Percentiles rank a stretch among this genome's conserved stretches.
phyloP scores from a whole-genome alignment of 352 stramenopile genomes.

The Phytopythium delawarense region DNA sequence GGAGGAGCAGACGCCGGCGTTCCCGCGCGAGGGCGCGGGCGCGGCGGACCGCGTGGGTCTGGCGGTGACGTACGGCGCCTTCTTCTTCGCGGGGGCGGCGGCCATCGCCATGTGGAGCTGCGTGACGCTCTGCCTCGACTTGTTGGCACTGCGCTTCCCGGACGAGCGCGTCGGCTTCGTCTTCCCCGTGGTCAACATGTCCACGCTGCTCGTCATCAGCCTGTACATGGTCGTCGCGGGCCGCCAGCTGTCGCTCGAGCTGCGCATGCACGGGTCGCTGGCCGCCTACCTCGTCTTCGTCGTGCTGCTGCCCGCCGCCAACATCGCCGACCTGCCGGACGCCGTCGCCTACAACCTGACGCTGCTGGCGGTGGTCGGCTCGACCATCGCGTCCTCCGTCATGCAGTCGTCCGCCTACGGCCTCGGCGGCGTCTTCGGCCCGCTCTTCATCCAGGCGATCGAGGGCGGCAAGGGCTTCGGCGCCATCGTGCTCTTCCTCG shows the following conservation, averaged over 20 bases:
- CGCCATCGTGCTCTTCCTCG: slow-evolving; percentile 63
- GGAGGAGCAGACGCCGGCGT: slow-evolving; percentile 8
- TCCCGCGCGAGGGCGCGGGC: slow-evolving; percentile 7
- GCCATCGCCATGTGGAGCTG: slow-evolving; percentile 75
- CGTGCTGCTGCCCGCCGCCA: slow-evolving; percentile 51
- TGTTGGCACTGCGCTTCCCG: slow-evolving; percentile 63
- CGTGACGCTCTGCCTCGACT: slow-evolving; percentile 72
- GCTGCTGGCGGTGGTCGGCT: slow-evolving; percentile 54
- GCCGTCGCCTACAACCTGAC: slow-evolving; percentile 52
- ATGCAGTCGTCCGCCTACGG: slow-evolving; percentile 72
- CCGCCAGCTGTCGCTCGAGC: slow-evolving; percentile 52
- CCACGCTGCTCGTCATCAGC: slow-evolving; percentile 67
- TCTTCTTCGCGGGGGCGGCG: slow-evolving; percentile 71
- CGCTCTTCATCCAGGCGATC: slow-evolving; percentile 73
- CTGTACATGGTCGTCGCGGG: slow-evolving; percentile 79
- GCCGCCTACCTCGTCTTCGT: slow-evolving; percentile 50
- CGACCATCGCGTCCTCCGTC: slow-evolving; percentile 62
- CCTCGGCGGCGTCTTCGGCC: slow-evolving; percentile 71
- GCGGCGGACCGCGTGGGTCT: slow-evolving; percentile 34
- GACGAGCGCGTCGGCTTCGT: slow-evolving; percentile 67
- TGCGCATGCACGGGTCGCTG: slow-evolving; percentile 52
- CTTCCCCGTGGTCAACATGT: slow-evolving; percentile 85
- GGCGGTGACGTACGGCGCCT: slow-evolving; percentile 63
- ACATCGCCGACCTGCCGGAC: slow-evolving; percentile 44
- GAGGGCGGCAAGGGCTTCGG: slow-evolving; percentile 77